Evolutionary conservation across 371 early-diverging fungal species (phyloP).

Genomic region (Capniomyces stellatus): DNA sequence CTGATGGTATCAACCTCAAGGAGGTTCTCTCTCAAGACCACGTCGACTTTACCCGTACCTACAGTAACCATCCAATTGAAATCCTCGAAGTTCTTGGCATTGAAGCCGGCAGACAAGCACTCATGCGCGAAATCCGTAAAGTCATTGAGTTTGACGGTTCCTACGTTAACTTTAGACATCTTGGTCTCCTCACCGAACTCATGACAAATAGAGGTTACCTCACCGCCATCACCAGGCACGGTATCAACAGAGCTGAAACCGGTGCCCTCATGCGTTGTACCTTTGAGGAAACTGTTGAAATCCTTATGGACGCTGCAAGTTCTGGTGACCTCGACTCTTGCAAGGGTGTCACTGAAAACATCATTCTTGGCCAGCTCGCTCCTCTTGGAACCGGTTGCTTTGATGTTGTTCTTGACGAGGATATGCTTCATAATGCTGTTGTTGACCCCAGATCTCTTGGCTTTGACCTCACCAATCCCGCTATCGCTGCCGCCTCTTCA

Average conservation of each 20-base stretch:
- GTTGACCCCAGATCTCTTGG: conserved; percentile 27
- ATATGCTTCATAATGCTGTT: conserved; percentile 56
- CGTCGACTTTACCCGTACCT: conserved; percentile 66
- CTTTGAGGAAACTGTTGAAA: conserved; percentile 99
- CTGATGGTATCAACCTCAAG: conserved; percentile 89
- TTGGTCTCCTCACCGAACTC: conserved; percentile 91
- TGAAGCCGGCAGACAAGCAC: conserved; percentile 88
- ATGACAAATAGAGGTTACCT: conserved; percentile 94
- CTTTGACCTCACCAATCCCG: conserved; percentile 19
- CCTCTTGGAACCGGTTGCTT: conserved; percentile 96
- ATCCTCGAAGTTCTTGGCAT: conserved; percentile 92
- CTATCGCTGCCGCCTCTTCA: conserved; percentile 9
- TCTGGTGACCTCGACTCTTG: conserved; percentile 87
- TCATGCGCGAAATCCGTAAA: conserved; percentile 82
- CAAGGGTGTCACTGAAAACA: conserved; percentile 94
- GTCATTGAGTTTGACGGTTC: conserved; percentile 98
- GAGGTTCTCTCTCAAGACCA: conserved; percentile 72
- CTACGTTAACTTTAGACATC: conserved; percentile 98
- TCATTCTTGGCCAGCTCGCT: conserved; percentile 97
- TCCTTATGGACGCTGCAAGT: conserved; percentile 94
- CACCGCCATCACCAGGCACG: conserved; percentile 98
- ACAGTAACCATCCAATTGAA: conserved; percentile 89
- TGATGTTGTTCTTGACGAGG: conserved; percentile 82
- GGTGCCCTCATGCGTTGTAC: conserved; percentile 96
- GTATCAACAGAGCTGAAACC: conserved; percentile 94